Conservation (phyloP, 2,329 filamentous ascomycete genomes). For the Tolypocladium cylindrosporum region DNA sequence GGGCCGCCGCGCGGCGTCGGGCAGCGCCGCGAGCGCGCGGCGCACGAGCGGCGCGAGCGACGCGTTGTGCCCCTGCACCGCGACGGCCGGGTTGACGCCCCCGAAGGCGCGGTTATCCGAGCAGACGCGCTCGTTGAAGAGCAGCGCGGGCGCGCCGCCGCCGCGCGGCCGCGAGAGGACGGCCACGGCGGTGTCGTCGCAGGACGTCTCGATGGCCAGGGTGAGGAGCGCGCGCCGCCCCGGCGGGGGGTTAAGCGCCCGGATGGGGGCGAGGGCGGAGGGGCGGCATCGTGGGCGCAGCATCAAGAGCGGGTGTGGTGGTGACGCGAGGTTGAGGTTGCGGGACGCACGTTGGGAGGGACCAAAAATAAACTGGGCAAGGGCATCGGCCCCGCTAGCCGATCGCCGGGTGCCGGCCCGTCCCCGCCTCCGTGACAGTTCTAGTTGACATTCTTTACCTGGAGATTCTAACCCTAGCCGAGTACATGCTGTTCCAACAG, state of each 20-base stretch:
- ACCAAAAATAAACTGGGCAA: neutral
- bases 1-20: constrained; percentile 7
- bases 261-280: neutral
- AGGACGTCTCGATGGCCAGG: constrained; percentile 74
- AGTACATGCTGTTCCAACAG: neutral
- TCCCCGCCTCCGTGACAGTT: too few relatives aligned
- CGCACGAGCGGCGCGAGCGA: constrained; percentile 59
- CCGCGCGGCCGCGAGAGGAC: constrained; percentile 54
- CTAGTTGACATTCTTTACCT: neutral
- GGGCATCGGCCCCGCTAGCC: neutral
- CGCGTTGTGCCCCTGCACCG: constrained; percentile 65
- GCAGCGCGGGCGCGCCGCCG: constrained; percentile 37
- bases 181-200: constrained; percentile 89
- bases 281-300: constrained; percentile 1
- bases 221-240: constrained; percentile 33
- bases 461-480: neutral
- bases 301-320: neutral
- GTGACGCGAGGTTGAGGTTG: neutral
- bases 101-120: constrained; percentile 64
- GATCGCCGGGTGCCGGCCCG: neutral
- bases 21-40: constrained; percentile 49
- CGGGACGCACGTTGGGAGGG: neutral
- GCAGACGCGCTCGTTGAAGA: constrained; percentile 74
- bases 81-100: constrained; percentile 71
- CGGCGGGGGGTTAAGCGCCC: neutral